Evolutionary conservation across 495 filamentous ascomycete genomes (phyloP), one percentile per base, ranked within the genome.

Genomic region (Patellaria atrata): DNA sequence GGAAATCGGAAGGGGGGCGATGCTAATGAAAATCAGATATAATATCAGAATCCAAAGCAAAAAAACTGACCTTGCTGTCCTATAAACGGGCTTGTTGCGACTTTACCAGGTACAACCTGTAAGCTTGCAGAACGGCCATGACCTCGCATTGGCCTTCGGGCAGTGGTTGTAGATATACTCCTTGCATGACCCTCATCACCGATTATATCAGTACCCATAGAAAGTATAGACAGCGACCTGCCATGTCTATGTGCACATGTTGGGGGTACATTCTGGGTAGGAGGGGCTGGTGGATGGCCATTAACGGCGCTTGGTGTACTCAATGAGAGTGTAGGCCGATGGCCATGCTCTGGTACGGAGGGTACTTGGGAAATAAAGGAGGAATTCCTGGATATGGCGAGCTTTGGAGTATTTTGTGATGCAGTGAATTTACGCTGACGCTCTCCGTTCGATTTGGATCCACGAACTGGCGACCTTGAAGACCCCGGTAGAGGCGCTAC

Each of bases 191-290:
- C 47, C 26, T 48, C 41, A 27, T 51, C 43, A 5, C 60, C 62
- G 18, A 53, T 54, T 34, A 78, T 70, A 35, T 75, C 73, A 30
- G 70, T 75, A 11, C 82, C 82, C 43, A 96, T 69, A 4, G 89
- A 96, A 14, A 94, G 72, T 42, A 97, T 96, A n/a, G 89, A 94
- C 20, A 97, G 70, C 0, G 87, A 94, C 51, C 87, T 59, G 40
- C 75, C 70, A 52, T 82, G 77, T 43, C 62, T 68, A 33, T 71
- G 61, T 11, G 47, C 48, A 30, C 47, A 28, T 11, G 40, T 29
- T 21, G 40, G 21, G 19, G 30, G 30, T 23, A 39, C 48, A 38
- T 43, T 34, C 15, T 35, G 22, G 27, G 37, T 27, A 9, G 27
- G 21, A 25, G 41, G 51, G 0, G 36, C 40, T n/a, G 38, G 48